phyloP scores from a whole-genome alignment of 176 grass and related monocot species.

The Zea luxurians region DNA sequence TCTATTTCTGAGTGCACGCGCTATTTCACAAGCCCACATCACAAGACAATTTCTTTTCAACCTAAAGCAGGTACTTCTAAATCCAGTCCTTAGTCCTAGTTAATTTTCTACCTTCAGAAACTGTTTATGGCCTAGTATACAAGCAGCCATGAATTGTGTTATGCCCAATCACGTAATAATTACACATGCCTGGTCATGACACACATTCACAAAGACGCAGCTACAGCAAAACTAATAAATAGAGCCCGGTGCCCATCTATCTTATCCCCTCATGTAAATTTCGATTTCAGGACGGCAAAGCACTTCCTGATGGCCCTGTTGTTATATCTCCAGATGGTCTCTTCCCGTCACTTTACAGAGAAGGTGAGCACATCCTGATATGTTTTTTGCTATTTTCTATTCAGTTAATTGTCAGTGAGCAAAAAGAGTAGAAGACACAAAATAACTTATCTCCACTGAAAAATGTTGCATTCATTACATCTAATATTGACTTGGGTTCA shows the following conservation, averaged over 20 bases:
- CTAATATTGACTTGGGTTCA: background rate
- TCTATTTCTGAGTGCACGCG: constrained; percentile 83
- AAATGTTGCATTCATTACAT: background rate
- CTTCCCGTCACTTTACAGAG: constrained; percentile 96
- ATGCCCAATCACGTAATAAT: constrained; percentile 16
- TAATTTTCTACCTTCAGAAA: constrained; percentile 12
- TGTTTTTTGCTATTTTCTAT: background rate
- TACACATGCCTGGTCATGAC: background rate
- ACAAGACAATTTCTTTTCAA: constrained; percentile 91
- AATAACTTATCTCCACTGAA: constrained; percentile 14
- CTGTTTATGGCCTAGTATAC: constrained; percentile 4
- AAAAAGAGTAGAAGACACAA: background rate
- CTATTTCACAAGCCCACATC: constrained; percentile 96
- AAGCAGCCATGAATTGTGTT: background rate
- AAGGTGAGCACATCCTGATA: constrained; percentile 57
- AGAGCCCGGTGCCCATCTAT: constrained; percentile 16
- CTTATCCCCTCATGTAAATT: constrained; percentile 23
- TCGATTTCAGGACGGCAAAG: constrained; percentile 86
- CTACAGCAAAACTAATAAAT: constrained; percentile 22
- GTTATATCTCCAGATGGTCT: constrained; percentile 97
- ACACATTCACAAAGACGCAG: background rate
- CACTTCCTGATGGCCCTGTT: constrained; percentile 91
- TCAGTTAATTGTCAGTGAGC: background rate
- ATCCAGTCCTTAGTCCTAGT: constrained; percentile 6
- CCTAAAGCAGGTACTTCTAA: constrained; percentile 77